Percentiles rank a stretch among this genome's conserved stretches.
phyloP scores from a whole-genome alignment of 192 early-diverging fungal species.

The Glomus cerebriforme region DNA sequence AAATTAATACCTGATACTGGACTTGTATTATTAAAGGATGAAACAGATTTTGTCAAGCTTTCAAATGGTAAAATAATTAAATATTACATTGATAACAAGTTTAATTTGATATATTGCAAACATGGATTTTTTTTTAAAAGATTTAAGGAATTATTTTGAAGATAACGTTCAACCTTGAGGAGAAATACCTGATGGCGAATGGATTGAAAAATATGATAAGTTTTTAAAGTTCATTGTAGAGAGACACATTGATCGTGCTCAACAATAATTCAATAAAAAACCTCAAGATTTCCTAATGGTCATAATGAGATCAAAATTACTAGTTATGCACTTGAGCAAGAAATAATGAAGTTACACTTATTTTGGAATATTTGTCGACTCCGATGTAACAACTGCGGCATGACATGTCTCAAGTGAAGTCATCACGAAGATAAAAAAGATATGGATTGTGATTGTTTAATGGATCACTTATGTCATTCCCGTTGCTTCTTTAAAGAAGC shows the following conservation, averaged over 20 bases:
- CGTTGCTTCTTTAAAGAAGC: constrained; percentile 23
- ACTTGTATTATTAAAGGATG: constrained; percentile 9
- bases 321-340: constrained; percentile 31
- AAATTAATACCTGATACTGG: constrained; percentile 26
- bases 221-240: constrained; percentile 29
- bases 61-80: constrained; percentile 2
- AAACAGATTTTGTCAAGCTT: constrained; percentile 7
- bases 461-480: constrained; percentile 29
- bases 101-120: too few species aligned
- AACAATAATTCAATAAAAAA: constrained; percentile 30
- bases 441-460: constrained; percentile 26
- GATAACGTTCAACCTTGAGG: neutral
- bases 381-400: constrained; percentile 15
- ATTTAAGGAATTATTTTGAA: constrained; percentile 25
- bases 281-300: constrained; percentile 8
- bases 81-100: too few species aligned
- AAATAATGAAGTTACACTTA: constrained; percentile 14
- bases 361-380: constrained; percentile 26
- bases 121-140: neutral
- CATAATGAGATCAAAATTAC: constrained; percentile 26
- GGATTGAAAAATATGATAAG: constrained; percentile 13
- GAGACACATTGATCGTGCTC: constrained; percentile 12
- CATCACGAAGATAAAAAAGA: constrained; percentile 27
- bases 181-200: constrained; percentile 14
- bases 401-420: constrained; percentile 24